Percentiles rank a stretch among this genome's conserved stretches.
phyloP scores from a whole-genome alignment of 1,284 basidiomycete genomes.

The Spongiforma sp. region DNA sequence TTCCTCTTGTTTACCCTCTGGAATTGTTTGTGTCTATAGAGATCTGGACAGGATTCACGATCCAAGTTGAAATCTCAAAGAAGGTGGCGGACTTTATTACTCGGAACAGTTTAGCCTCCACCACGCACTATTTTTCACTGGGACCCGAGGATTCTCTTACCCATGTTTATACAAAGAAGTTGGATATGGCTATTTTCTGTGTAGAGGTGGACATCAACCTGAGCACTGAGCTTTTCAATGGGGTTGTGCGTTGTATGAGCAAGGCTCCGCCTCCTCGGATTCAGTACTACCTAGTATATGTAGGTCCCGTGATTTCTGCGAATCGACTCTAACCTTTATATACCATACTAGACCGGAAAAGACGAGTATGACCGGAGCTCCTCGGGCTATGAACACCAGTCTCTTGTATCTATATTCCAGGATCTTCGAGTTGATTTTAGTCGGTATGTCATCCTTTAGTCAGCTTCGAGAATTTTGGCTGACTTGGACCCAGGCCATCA shows the following conservation, averaged over 20 bases:
- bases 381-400: conserved; percentile 67
- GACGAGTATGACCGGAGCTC: conserved; percentile 84
- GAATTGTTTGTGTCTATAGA: too few species aligned
- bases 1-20: neutral
- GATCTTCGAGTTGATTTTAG: conserved; percentile 85
- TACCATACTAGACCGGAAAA: conserved; percentile 92
- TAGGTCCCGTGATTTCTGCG: too few species aligned
- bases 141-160: too few species aligned
- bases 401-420: conserved; percentile 83
- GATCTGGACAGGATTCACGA: conserved; percentile 63
- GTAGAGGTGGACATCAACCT: conserved; percentile 81
- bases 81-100: too few species aligned
- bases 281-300: conserved; percentile 88
- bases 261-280: conserved; percentile 88
- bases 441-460: conserved; percentile 56
- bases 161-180: too few species aligned
- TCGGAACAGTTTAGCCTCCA: too few species aligned
- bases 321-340: too few species aligned
- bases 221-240: conserved; percentile 73
- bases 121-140: too few species aligned
- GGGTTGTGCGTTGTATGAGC: conserved; percentile 93
- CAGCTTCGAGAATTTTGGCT: conserved; percentile 11
- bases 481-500: conserved; percentile 51
- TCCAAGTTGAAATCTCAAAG: conserved; percentile 84
- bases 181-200: too few species aligned